Evolutionary conservation across 2,329 filamentous ascomycete genomes (phyloP).

Genomic region (Dothistroma septosporum): DNA sequence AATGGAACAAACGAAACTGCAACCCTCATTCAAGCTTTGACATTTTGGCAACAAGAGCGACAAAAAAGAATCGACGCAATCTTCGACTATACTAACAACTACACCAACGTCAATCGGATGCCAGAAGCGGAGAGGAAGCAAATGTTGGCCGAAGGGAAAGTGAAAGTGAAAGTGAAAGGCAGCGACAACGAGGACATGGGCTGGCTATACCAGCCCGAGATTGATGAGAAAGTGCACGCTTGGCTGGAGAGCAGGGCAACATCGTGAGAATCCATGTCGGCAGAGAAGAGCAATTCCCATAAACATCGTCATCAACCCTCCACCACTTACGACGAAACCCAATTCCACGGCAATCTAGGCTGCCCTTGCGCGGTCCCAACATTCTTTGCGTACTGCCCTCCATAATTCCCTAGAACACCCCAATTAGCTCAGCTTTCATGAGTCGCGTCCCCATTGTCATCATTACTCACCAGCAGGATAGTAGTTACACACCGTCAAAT

Average conservation of each 20-base stretch:
- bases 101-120: slow-evolving; percentile 21
- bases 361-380: slow-evolving; percentile 6
- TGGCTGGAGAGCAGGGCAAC: slow-evolving; percentile 10
- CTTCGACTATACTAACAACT: slow-evolving; percentile 20
- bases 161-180: slow-evolving; percentile 11
- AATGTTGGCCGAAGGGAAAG: slow-evolving; percentile 19
- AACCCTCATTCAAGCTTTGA: slow-evolving; percentile 12
- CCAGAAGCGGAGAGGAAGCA: slow-evolving; percentile 24
- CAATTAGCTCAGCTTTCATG: too few relatives aligned
- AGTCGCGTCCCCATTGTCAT: too few relatives aligned
- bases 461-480: slow-evolving; percentile 63
- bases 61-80: slow-evolving; percentile 24
- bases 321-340: slow-evolving; percentile 1
- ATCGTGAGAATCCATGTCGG: not conserved
- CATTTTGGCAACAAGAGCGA: slow-evolving; percentile 25
- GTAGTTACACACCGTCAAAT: slow-evolving; percentile 87
- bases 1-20: not conserved
- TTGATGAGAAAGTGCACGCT: slow-evolving; percentile 17
- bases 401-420: slow-evolving; percentile 21
- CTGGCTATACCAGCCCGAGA: slow-evolving; percentile 19
- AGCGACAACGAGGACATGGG: slow-evolving; percentile 18
- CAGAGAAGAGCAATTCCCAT: not conserved
- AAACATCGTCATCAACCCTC: not conserved
- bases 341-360: slow-evolving; percentile 8
- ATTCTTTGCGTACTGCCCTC: slow-evolving; percentile 13